Conservation (phyloP, 2,329 filamentous ascomycete species). For the Dactylellina leptospora region DNA sequence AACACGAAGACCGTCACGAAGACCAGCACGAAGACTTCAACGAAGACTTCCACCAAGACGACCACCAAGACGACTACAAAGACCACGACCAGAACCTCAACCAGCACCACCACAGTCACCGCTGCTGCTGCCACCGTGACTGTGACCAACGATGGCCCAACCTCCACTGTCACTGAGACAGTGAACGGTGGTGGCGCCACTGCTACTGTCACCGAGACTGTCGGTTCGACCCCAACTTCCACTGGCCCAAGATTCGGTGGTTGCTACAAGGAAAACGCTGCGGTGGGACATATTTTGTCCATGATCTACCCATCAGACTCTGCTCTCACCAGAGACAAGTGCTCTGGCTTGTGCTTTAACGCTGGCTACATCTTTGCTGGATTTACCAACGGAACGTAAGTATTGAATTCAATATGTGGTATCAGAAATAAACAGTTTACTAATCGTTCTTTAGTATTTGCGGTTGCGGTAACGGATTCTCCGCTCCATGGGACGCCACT, state of each 20-base stretch:
- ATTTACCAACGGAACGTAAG: constrained; percentile 36
- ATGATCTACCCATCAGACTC: not conserved
- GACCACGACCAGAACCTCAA: constrained; percentile 14
- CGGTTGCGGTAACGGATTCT: constrained; percentile 15
- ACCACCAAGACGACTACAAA: constrained; percentile 11
- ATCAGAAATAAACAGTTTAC: not conserved
- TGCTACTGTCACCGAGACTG: not conserved
- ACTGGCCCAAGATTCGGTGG: constrained; percentile 20
- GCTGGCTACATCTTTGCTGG: constrained; percentile 12
- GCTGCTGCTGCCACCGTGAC: constrained; percentile 1
- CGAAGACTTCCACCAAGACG: constrained; percentile 20
- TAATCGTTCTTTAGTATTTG: constrained; percentile 15
- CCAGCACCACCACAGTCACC: not conserved
- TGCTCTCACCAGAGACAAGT: constrained; percentile 3
- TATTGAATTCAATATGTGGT: not conserved
- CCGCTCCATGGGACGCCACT: constrained; percentile 3
- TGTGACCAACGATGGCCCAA: not conserved
- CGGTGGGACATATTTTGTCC: constrained; percentile 3
- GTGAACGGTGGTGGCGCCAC: not conserved
- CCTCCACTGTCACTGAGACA: not conserved
- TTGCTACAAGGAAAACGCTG: constrained; percentile 15
- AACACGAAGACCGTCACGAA: constrained; percentile 5
- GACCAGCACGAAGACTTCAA: constrained; percentile 20
- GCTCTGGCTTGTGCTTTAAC: constrained; percentile 1
- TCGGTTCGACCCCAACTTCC: not conserved